Conservation (phyloP, 2,329 filamentous ascomycete species). For the Trichoderma sp. region DNA sequence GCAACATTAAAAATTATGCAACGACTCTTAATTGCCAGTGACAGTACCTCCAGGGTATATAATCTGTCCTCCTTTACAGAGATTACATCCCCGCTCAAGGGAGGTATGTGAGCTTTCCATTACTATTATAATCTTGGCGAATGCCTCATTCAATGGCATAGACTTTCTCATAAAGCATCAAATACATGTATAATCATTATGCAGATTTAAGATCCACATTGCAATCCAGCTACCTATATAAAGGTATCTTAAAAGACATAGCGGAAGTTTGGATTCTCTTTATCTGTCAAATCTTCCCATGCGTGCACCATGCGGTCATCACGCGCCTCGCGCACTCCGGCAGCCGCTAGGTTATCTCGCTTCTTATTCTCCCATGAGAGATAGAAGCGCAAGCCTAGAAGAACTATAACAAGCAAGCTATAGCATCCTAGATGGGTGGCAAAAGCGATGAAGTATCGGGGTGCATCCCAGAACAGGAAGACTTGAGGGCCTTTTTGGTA, state of each 20-base stretch:
- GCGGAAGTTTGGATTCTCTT: constrained; percentile 9
- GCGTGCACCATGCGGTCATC: constrained; percentile 6
- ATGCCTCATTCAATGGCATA: neutral
- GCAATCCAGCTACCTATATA: neutral
- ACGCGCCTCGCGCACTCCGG: neutral
- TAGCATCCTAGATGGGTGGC: constrained; percentile 9
- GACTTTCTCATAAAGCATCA: neutral
- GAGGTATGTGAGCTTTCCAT: neutral
- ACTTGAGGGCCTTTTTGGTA: neutral
- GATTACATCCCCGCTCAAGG: neutral
- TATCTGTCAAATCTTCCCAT: constrained; percentile 11
- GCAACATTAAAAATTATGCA: neutral
- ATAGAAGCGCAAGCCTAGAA: neutral
- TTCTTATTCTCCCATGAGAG: neutral
- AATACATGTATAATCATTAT: neutral
- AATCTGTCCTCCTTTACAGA: neutral
- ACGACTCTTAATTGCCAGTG: neutral
- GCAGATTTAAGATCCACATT: too few relatives aligned
- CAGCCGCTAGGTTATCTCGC: neutral
- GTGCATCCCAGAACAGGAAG: constrained; percentile 4
- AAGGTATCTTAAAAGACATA: neutral
- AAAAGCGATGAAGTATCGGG: constrained; percentile 8
- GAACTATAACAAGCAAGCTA: neutral
- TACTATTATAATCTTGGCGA: neutral
- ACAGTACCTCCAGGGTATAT: neutral